Percentiles rank a stretch among this genome's conserved stretches.
Evolutionary conservation across 2,329 filamentous ascomycete species (phyloP).

Genomic region (Alternaria triticimaculans): DNA sequence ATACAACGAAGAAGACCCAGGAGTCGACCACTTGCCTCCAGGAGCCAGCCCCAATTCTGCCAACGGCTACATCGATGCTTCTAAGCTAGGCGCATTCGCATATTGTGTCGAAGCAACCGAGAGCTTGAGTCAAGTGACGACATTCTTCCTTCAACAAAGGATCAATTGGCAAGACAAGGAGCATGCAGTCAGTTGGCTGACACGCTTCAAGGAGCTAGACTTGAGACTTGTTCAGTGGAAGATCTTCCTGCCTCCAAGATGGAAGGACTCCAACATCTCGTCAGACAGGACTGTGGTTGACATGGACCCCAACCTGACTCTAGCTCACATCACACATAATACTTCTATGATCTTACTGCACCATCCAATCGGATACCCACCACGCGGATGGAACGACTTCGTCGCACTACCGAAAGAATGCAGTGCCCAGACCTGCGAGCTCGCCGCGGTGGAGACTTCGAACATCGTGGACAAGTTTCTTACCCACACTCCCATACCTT

Average conservation of each 20-base stretch:
- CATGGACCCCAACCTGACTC: constrained; percentile 45
- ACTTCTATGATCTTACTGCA: constrained; percentile 47
- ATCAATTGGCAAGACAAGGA: constrained; percentile 47
- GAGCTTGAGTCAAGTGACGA: constrained; percentile 43
- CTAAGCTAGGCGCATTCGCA: constrained; percentile 44
- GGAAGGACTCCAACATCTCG: constrained; percentile 45
- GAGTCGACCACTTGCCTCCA: constrained; percentile 24
- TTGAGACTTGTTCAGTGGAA: constrained; percentile 46
- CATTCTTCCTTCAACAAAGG: constrained; percentile 43
- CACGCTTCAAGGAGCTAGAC: constrained; percentile 45
- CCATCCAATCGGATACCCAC: constrained; percentile 40
- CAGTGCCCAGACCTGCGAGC: constrained; percentile 43
- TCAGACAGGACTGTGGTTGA: constrained; percentile 34
- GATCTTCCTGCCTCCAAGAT: constrained; percentile 41
- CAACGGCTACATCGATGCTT: constrained; percentile 43
- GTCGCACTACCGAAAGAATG: constrained; percentile 43
- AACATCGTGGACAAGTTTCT: constrained; percentile 45
- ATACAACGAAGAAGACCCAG: constrained; percentile 43
- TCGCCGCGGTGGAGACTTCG: constrained; percentile 41
- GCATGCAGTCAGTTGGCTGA: constrained; percentile 44
- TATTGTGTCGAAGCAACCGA: constrained; percentile 45
- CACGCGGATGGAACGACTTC: constrained; percentile 39
- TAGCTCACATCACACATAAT: constrained; percentile 45
- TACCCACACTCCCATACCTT: constrained; percentile 34
- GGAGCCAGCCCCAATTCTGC: constrained; percentile 40